These are phyloP conservation scores for Teunomyces lycoperdinae DNA, from an alignment of 805 yeast genomes.

Conservation along the genomic window DNA sequence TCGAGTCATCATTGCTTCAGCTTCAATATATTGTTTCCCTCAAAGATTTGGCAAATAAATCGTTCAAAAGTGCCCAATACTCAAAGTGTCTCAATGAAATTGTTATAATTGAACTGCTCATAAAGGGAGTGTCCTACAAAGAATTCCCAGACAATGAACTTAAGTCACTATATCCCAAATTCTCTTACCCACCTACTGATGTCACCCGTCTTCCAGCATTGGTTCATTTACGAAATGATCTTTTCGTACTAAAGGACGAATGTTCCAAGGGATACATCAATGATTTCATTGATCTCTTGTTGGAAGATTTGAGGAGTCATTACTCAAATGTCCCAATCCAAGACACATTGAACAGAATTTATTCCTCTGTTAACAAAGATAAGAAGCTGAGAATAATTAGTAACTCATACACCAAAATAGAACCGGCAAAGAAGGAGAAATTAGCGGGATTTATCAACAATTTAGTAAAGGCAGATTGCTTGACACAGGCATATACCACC, in stretches of 20 bases:
- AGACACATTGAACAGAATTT: constrained; percentile 52
- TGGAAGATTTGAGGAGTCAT: constrained; percentile 61
- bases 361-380: constrained; percentile 24
- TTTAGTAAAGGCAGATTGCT: constrained; percentile 58
- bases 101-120: constrained; percentile 53
- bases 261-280: constrained; percentile 69
- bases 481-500: constrained; percentile 56
- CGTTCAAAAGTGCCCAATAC: constrained; percentile 45
- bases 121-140: constrained; percentile 43
- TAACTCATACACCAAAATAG: constrained; percentile 35
- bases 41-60: constrained; percentile 34
- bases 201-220: constrained; percentile 51
- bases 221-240: constrained; percentile 46
- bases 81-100: constrained; percentile 57
- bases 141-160: constrained; percentile 16
- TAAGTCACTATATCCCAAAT: constrained; percentile 16
- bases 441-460: constrained; percentile 52
- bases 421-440: constrained; percentile 37
- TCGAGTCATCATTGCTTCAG: constrained; percentile 63
- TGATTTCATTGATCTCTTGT: constrained; percentile 51
- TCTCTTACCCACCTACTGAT: constrained; percentile 35
- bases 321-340: constrained; percentile 46
- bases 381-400: constrained; percentile 21
- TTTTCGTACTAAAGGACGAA: constrained; percentile 55
- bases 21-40: constrained; percentile 35